Evolutionary conservation across 371 early-diverging fungal species (phyloP).

Genomic region (Mortierella sp.): DNA sequence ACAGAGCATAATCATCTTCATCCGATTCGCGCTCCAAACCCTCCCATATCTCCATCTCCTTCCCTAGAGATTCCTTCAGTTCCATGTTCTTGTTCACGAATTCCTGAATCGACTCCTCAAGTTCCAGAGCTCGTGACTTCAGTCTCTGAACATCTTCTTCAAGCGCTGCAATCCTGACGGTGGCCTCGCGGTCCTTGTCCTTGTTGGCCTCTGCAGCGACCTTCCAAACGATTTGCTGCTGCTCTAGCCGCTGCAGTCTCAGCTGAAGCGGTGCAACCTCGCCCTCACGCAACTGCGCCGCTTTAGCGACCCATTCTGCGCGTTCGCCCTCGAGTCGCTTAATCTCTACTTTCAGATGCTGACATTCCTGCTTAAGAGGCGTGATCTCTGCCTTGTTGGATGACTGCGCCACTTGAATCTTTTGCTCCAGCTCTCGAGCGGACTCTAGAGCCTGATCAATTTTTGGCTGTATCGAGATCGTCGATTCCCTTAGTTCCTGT

Average conservation of each 20-base stretch:
- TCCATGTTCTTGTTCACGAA: constrained; percentile 14
- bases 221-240: constrained; percentile 51
- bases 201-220: constrained; percentile 49
- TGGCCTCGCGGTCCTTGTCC: constrained; percentile 36
- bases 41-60: constrained; percentile 44
- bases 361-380: constrained; percentile 31
- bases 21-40: constrained; percentile 35
- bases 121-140: constrained; percentile 3
- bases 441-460: constrained; percentile 10
- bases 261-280: constrained; percentile 50
- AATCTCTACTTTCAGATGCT: constrained; percentile 32
- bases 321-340: constrained; percentile 38
- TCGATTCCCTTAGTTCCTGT: constrained; percentile 10
- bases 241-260: constrained; percentile 48
- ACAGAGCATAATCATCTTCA: background rate
- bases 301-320: constrained; percentile 22
- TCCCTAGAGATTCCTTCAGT: constrained; percentile 25
- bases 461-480: constrained; percentile 4
- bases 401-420: constrained; percentile 17
- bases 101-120: constrained; percentile 24
- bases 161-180: constrained; percentile 10
- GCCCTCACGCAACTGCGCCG: constrained; percentile 20
- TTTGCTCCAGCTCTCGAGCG: constrained; percentile 17
- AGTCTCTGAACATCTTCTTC: constrained; percentile 38
- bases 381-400: constrained; percentile 13